phyloP scores from a whole-genome alignment of 2,329 filamentous ascomycete genomes.

The Ascochyta pisi region DNA sequence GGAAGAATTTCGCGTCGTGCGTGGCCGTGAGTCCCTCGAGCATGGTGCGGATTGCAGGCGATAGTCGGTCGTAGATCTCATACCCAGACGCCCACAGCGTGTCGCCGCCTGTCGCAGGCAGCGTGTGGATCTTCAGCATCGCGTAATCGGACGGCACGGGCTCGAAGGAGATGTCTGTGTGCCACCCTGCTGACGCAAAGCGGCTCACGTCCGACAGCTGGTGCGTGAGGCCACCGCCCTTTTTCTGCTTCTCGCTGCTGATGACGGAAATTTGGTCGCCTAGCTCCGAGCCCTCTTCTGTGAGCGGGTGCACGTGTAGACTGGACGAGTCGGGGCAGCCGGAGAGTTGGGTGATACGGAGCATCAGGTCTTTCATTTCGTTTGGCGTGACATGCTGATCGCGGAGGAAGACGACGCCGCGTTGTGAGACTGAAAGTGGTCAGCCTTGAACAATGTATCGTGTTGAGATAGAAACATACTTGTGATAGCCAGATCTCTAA shows the following conservation, averaged over 20 bases:
- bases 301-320: conserved; percentile 51
- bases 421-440: conserved; percentile 63
- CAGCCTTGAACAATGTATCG: not conserved
- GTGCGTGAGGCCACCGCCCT: conserved; percentile 38
- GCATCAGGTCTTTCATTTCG: conserved; percentile 69
- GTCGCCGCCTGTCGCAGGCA: conserved; percentile 46
- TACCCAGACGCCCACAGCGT: conserved; percentile 50
- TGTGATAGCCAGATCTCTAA: conserved; percentile 60
- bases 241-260: conserved; percentile 45
- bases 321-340: conserved; percentile 50
- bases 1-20: conserved; percentile 47
- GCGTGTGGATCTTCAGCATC: conserved; percentile 42
- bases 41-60: conserved; percentile 56
- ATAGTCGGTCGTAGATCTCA: conserved; percentile 60
- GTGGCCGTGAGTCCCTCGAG: conserved; percentile 57
- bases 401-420: conserved; percentile 75
- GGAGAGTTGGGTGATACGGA: conserved; percentile 65
- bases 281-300: conserved; percentile 51
- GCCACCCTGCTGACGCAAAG: conserved; percentile 60
- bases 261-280: conserved; percentile 52
- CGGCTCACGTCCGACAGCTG: conserved; percentile 53
- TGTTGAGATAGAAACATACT: conserved; percentile 53
- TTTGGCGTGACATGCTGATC: conserved; percentile 63
- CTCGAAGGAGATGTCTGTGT: conserved; percentile 55
- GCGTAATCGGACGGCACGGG: conserved; percentile 52